Conservation (phyloP, 2,329 filamentous ascomycete genomes). For the Venturia oleaginea region DNA sequence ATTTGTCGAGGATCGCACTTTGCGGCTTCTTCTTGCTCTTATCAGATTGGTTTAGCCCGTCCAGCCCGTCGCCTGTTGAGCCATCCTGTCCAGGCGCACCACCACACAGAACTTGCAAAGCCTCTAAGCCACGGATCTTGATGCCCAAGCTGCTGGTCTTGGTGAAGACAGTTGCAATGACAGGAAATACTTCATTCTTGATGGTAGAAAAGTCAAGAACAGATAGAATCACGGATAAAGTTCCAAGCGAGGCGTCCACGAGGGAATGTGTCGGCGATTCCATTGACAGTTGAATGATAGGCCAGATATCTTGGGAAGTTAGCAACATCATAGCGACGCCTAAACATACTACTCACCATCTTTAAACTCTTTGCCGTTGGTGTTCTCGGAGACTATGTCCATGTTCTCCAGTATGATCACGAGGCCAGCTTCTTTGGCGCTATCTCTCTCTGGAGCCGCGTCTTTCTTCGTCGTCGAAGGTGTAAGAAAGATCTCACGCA, state of each 20-base stretch:
- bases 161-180: slow-evolving; percentile 82
- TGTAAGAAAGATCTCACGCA: slow-evolving; percentile 73
- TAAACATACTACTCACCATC: slow-evolving; percentile 52
- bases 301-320: slow-evolving; percentile 62
- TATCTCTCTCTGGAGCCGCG: slow-evolving; percentile 61
- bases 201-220: slow-evolving; percentile 93
- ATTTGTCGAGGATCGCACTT: slow-evolving; percentile 84
- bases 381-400: slow-evolving; percentile 65
- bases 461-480: slow-evolving; percentile 35
- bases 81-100: slow-evolving; percentile 47
- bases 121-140: slow-evolving; percentile 85
- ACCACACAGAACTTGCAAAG: slow-evolving; percentile 82
- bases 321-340: neutral
- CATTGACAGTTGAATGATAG: slow-evolving; percentile 72
- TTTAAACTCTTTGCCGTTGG: slow-evolving; percentile 86
- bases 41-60: slow-evolving; percentile 52
- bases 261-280: slow-evolving; percentile 84
- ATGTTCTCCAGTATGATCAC: slow-evolving; percentile 88
- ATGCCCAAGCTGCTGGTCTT: slow-evolving; percentile 90
- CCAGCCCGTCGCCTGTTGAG: slow-evolving; percentile 58
- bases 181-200: slow-evolving; percentile 92
- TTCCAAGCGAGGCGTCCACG: slow-evolving; percentile 75
- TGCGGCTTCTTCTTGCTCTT: slow-evolving; percentile 47
- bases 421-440: slow-evolving; percentile 75
- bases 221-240: slow-evolving; percentile 70